Conservation (phyloP, 805 yeast genomes). For the Metschnikowia chrysomelidarum region DNA sequence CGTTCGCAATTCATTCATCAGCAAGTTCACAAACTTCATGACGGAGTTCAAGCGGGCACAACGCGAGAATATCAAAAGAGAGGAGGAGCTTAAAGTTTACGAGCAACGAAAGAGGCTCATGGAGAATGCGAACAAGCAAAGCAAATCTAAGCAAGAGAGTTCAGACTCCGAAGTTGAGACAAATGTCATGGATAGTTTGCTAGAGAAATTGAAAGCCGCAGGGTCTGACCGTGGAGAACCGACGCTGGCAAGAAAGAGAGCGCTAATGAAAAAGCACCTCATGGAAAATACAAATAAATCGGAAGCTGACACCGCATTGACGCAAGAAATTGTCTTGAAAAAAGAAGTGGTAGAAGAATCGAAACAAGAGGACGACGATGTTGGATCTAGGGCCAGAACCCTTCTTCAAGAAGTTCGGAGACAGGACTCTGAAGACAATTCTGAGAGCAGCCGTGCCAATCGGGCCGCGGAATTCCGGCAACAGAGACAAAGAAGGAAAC, state of each 20-base stretch:
- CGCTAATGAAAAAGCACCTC: conserved; percentile 65
- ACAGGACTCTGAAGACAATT: conserved; percentile 24
- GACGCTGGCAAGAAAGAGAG: conserved; percentile 76
- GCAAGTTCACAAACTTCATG: conserved; percentile 58
- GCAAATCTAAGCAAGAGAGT: conserved; percentile 20
- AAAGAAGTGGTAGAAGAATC: conserved; percentile 3
- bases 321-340: conserved; percentile 1
- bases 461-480: conserved; percentile 18
- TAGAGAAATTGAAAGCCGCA: conserved; percentile 84
- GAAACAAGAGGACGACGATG: conserved; percentile 34
- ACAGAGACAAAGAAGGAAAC: conserved; percentile 16
- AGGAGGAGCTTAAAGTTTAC: conserved; percentile 66
- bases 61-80: conserved; percentile 60
- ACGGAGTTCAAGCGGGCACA: conserved; percentile 64
- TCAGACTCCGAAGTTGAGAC: conserved; percentile 39
- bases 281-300: conserved; percentile 33
- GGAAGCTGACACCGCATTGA: background rate
- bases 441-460: conserved; percentile 8
- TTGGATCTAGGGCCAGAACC: conserved; percentile 60
- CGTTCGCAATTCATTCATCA: conserved; percentile 58
- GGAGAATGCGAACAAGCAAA: conserved; percentile 43
- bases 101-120: conserved; percentile 71
- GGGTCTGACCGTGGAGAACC: conserved; percentile 79
- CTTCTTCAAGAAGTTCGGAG: conserved; percentile 59
- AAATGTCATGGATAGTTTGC: conserved; percentile 77